phyloP scores from a whole-genome alignment of 768 basidiomycete species.

The Termitomyces sp. region DNA sequence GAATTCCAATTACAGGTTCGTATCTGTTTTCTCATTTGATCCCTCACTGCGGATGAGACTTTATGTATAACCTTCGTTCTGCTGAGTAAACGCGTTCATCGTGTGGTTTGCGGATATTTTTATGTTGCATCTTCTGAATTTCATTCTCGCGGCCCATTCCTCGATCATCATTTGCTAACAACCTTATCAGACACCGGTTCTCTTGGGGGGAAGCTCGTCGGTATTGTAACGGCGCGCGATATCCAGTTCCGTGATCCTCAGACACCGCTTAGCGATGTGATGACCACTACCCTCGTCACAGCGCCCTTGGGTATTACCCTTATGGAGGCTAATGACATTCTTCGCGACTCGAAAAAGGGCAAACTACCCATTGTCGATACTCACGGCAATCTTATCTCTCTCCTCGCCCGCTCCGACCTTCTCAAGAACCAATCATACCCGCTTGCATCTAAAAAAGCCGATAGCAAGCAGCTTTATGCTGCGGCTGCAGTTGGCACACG shows the following conservation, averaged over 20 bases:
- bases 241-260: constrained; percentile 82
- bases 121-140: constrained; percentile 34
- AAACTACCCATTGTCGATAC: constrained; percentile 77
- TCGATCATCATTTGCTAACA: constrained; percentile 13
- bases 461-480: constrained; percentile 93
- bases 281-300: constrained; percentile 88
- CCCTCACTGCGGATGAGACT: constrained; percentile 42
- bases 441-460: constrained; percentile 86
- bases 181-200: constrained; percentile 69
- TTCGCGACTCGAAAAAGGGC: constrained; percentile 96
- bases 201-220: constrained; percentile 88
- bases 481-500: constrained; percentile 96
- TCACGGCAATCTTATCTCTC: constrained; percentile 55
- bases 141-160: constrained; percentile 9
- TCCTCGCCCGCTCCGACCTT: constrained; percentile 94
- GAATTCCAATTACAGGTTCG: constrained; percentile 96
- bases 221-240: constrained; percentile 95
- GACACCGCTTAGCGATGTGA: constrained; percentile 72
- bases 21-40: constrained; percentile 15
- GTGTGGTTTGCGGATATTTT: constrained; percentile 73
- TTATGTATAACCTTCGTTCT: constrained; percentile 83
- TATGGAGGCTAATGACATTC: constrained; percentile 86
- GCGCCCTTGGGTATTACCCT: constrained; percentile 89
- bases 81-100: constrained; percentile 65
- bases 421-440: constrained; percentile 98